Evolutionary conservation across 306 rosid species (phyloP).

Genomic region (Malus domestica): DNA sequence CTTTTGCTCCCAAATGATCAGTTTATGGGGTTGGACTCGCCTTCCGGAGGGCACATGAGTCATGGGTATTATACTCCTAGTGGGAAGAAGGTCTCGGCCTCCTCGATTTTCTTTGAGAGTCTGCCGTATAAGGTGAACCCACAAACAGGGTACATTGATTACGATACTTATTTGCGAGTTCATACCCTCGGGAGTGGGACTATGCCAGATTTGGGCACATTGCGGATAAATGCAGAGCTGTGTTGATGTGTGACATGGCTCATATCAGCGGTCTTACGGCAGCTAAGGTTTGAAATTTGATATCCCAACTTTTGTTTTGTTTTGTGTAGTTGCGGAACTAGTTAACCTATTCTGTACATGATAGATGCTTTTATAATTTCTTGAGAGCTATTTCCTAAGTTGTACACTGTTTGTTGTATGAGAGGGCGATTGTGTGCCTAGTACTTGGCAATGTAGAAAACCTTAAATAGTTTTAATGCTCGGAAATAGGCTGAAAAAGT

Average conservation of each 20-base stretch:
- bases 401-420: background rate
- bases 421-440: background rate
- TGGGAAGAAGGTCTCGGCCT: conserved; percentile 26
- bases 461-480: background rate
- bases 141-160: conserved; percentile 73
- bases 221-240: conserved; percentile 89
- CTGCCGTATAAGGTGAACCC: conserved; percentile 82
- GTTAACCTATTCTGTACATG: background rate
- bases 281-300: conserved; percentile 62
- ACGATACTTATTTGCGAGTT: conserved; percentile 91
- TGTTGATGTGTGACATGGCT: conserved; percentile 89
- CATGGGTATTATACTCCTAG: conserved; percentile 84
- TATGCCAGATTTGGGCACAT: conserved; percentile 80
- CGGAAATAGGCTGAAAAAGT: background rate
- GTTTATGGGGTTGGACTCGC: no score
- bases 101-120: conserved; percentile 90
- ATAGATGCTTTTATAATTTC: background rate
- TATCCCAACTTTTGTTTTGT: background rate
- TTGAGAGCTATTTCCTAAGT: background rate
- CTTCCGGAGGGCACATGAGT: conserved; percentile 88
- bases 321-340: background rate
- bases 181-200: conserved; percentile 92
- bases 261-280: conserved; percentile 86
- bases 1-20: conserved; percentile 74
- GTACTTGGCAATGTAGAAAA: background rate